Conservation (phyloP, 169 alveolate species). For the Theileria annulata region DNA sequence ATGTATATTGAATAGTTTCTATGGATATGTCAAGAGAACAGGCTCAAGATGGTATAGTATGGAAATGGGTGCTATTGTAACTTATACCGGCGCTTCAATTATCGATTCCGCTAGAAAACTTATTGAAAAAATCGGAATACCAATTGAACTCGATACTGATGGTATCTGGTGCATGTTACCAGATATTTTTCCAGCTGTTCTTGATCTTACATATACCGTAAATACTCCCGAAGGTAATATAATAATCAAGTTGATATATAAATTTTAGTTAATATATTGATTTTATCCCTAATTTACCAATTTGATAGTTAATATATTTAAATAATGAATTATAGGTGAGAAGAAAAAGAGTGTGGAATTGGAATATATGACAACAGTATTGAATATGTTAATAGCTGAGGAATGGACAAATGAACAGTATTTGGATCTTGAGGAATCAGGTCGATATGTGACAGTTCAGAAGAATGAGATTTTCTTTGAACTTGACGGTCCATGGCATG, state of each 20-base stretch:
- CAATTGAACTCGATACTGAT: constrained; percentile 99
- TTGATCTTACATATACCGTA: constrained; percentile 49
- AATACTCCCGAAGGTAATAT: constrained; percentile 37
- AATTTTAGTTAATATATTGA: too few relatives aligned
- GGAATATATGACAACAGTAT: constrained; percentile 92
- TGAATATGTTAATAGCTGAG: constrained; percentile 91
- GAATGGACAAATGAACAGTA: constrained; percentile 95
- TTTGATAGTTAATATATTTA: constrained; percentile 36
- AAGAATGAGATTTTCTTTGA: constrained; percentile 97
- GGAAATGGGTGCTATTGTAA: constrained; percentile 99
- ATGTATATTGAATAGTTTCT: constrained; percentile 97
- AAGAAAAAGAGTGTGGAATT: constrained; percentile 63
- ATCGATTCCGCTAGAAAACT: constrained; percentile 85
- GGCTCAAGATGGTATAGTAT: constrained; percentile 99
- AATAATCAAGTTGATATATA: too few relatives aligned
- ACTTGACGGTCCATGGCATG: constrained; percentile 99
- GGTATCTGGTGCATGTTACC: constrained; percentile 99
- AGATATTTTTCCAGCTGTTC: constrained; percentile 89
- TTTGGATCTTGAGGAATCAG: constrained; percentile 78
- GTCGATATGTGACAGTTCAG: constrained; percentile 76
- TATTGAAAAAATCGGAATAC: constrained; percentile 94
- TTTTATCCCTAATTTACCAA: too few relatives aligned
- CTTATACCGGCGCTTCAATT: constrained; percentile 94
- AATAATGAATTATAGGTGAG: not conserved
- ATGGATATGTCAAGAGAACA: constrained; percentile 98